These are phyloP conservation scores for Endothia cerciana DNA, from an alignment of 2,329 filamentous ascomycete species.

Conservation along the genomic window DNA sequence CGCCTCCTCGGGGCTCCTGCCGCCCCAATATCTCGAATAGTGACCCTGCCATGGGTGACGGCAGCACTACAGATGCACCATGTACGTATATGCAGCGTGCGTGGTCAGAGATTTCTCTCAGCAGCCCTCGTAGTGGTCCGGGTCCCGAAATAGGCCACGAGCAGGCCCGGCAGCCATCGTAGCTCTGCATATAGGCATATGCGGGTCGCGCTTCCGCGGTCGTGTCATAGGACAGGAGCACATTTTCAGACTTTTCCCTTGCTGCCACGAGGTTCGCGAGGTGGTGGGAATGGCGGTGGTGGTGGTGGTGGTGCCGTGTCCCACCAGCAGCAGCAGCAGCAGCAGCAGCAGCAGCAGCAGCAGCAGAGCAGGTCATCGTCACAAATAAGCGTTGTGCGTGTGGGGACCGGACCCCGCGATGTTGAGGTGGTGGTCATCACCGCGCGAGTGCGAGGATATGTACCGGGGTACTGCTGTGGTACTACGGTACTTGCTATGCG, in stretches of 20 bases:
- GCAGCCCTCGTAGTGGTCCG: slow-evolving; percentile 1
- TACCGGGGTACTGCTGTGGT: neutral
- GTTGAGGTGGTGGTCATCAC: neutral
- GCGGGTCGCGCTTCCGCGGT: neutral
- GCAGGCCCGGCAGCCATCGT: neutral
- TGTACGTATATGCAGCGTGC: slow-evolving; percentile 14
- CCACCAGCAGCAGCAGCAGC: neutral
- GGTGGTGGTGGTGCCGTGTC: neutral
- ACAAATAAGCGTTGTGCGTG: slow-evolving; percentile 1
- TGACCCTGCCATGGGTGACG: neutral
- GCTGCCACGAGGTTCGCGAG: slow-evolving; percentile 2
- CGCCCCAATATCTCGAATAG: neutral
- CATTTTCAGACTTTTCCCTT: neutral
- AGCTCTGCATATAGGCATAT: neutral
- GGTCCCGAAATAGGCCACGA: neutral
- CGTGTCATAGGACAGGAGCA: neutral
- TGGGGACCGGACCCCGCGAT: neutral
- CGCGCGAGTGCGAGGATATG: too few relatives aligned
- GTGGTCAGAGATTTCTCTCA: slow-evolving; percentile 11
- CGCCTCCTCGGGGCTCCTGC: neutral
- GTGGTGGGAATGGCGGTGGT: neutral
- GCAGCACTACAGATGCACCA: neutral
- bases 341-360: neutral
- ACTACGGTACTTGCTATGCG: too few relatives aligned
- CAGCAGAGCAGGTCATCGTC: neutral